These are phyloP conservation scores for Grosmannia penicillata DNA, from an alignment of 2,329 filamentous ascomycete species.

Conservation along the genomic window DNA sequence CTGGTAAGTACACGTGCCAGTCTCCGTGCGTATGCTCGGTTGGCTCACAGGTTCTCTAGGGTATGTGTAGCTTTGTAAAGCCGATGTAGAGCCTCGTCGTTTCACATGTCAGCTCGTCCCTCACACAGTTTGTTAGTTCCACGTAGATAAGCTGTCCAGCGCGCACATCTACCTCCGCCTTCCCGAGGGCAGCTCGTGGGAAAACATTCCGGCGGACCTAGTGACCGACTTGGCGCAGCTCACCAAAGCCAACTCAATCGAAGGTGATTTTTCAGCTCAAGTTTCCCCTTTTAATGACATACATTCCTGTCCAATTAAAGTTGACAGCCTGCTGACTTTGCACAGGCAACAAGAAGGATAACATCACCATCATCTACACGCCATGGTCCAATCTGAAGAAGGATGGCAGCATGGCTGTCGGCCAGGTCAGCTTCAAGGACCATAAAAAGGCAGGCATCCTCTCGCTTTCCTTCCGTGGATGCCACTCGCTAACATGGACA, in stretches of 20 bases:
- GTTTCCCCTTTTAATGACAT: too few species aligned
- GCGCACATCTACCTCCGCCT: conserved; percentile 93
- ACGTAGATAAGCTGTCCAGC: conserved; percentile 92
- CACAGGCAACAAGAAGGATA: conserved; percentile 93
- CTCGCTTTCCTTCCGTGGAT: too few species aligned
- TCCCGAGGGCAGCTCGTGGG: conserved; percentile 66
- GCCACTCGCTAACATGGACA: conserved; percentile 14
- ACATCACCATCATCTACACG: conserved; percentile 91
- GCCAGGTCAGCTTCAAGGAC: conserved; percentile 92
- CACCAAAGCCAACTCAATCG: conserved; percentile 97
- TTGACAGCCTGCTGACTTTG: background rate
- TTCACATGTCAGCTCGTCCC: background rate
- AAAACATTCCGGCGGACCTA: conserved; percentile 58
- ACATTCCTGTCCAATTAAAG: background rate
- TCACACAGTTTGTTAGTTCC: conserved; percentile 47
- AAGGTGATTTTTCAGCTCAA: conserved; percentile 55
- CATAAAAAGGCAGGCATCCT: conserved; percentile 42
- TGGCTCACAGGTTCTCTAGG: conserved; percentile 10
- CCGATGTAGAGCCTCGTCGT: too few species aligned
- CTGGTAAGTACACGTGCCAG: conserved; percentile 45
- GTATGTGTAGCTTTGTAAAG: conserved; percentile 14
- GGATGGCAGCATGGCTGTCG: conserved; percentile 86
- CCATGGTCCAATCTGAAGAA: conserved; percentile 93
- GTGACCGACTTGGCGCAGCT: conserved; percentile 86
- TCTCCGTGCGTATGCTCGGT: background rate